Percentiles rank a stretch among this genome's conserved stretches.
Conservation (phyloP, 495 filamentous ascomycete genomes). For the Talaromyces ruber region DNA sequence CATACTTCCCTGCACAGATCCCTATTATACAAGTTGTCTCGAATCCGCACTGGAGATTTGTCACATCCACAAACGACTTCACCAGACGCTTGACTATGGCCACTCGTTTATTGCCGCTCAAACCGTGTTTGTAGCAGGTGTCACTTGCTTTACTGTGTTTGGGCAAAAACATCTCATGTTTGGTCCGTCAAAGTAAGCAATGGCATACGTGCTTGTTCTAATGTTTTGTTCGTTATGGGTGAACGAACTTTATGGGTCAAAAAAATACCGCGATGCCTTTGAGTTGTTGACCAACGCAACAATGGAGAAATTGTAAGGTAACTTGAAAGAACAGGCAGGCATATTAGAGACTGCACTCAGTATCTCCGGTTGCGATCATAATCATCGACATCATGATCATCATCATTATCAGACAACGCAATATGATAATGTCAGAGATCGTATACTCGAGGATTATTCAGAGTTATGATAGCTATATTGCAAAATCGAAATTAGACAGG, state of each 20-base stretch:
- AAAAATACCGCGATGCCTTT: constrained; percentile 33
- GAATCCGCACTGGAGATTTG: constrained; percentile 30
- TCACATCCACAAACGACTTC: constrained; percentile 32
- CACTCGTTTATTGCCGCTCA: constrained; percentile 34
- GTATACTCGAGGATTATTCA: background rate
- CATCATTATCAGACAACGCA: background rate
- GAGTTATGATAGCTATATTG: background rate
- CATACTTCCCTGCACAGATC: constrained; percentile 20
- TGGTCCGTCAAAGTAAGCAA: constrained; percentile 31
- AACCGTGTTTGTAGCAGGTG: constrained; percentile 30
- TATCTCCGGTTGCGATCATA: background rate
- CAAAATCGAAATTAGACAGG: no score
- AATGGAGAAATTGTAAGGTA: constrained; percentile 16
- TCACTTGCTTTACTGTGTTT: constrained; percentile 25
- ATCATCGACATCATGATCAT: background rate
- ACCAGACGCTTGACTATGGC: constrained; percentile 27
- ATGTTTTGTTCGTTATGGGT: constrained; percentile 33
- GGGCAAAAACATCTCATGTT: constrained; percentile 13
- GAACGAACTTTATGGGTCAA: constrained; percentile 28
- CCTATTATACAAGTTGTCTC: constrained; percentile 20
- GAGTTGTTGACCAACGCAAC: constrained; percentile 30
- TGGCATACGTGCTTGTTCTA: constrained; percentile 32
- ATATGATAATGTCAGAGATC: background rate
- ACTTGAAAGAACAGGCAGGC: background rate
- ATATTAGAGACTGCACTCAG: background rate